A percentile compares a stretch with the other conserved stretches of the same genome.
phyloP scores from a whole-genome alignment of 2,329 filamentous ascomycete species.

The Colletotrichum somersetense region DNA sequence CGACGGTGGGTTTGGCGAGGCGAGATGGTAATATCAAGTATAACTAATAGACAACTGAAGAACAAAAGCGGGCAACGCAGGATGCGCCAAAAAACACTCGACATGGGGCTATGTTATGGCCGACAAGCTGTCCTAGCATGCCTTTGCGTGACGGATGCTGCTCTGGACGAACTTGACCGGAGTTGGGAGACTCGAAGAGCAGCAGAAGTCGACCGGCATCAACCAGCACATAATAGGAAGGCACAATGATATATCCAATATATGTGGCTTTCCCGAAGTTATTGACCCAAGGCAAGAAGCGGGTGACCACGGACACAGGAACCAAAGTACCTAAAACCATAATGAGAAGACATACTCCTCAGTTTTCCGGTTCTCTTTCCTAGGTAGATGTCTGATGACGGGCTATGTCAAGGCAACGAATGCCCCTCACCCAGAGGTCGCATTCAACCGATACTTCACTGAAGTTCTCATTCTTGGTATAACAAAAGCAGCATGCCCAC shows the following conservation, averaged over 20 bases:
- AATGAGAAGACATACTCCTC: not conserved
- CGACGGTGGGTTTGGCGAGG: not conserved
- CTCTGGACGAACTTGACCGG: not conserved
- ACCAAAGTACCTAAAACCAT: not conserved
- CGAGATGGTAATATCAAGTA: conserved; percentile 31
- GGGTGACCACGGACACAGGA: not conserved
- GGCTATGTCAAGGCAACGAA: not conserved
- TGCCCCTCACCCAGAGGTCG: not conserved
- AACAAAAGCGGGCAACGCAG: not conserved
- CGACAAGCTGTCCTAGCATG: conserved; percentile 17
- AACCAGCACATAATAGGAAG: conserved; percentile 1
- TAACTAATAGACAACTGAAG: conserved; percentile 25
- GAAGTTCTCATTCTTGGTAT: not conserved
- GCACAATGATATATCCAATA: not conserved
- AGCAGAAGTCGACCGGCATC: not conserved
- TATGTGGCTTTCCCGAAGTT: not conserved
- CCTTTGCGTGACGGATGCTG: not conserved
- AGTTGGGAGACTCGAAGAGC: not conserved
- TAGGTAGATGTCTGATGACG: not conserved
- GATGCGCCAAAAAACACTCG: not conserved
- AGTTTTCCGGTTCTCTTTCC: not conserved
- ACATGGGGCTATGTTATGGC: conserved; percentile 36
- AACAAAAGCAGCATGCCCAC: not conserved
- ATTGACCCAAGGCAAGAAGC: not conserved
- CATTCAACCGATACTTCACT: not conserved